A percentile compares a stretch with the other conserved stretches of the same genome.
phyloP scores from a whole-genome alignment of 352 stramenopile species.

The Pythium oligandrum region DNA sequence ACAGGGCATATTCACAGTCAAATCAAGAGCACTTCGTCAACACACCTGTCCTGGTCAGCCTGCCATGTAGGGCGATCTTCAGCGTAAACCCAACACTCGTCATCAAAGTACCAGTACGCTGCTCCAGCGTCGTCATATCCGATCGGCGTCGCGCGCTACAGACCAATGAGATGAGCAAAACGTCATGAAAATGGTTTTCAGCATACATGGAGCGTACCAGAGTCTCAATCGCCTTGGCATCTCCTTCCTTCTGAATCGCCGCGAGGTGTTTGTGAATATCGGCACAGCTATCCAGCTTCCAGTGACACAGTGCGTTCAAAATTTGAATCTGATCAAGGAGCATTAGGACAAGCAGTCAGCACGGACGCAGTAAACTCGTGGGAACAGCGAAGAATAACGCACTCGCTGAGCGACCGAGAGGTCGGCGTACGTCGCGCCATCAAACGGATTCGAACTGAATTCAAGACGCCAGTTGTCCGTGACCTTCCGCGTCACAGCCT shows the following conservation, averaged over 20 bases:
- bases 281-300: conserved; percentile 70
- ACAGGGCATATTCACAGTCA: too few species aligned
- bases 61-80: conserved; percentile 72
- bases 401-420: conserved; percentile 59
- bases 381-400: conserved; percentile 2
- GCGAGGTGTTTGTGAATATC: conserved; percentile 78
- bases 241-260: conserved; percentile 56
- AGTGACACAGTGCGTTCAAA: conserved; percentile 77
- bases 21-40: too few species aligned
- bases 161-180: conserved; percentile 6
- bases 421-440: conserved; percentile 42
- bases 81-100: conserved; percentile 82
- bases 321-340: conserved; percentile 46
- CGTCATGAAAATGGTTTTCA: not conserved
- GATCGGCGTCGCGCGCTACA: conserved; percentile 56
- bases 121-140: conserved; percentile 69
- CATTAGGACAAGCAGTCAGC: conserved; percentile 3
- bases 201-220: conserved; percentile 33
- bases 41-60: too few species aligned
- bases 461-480: conserved; percentile 71
- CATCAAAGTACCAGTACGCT: conserved; percentile 85
- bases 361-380: not conserved
- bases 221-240: conserved; percentile 45
- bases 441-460: conserved; percentile 66
- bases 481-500: conserved; percentile 64